These are phyloP conservation scores for Chaetomiaceae sp. DNA, from an alignment of 2,329 filamentous ascomycete species.

Conservation along the genomic window DNA sequence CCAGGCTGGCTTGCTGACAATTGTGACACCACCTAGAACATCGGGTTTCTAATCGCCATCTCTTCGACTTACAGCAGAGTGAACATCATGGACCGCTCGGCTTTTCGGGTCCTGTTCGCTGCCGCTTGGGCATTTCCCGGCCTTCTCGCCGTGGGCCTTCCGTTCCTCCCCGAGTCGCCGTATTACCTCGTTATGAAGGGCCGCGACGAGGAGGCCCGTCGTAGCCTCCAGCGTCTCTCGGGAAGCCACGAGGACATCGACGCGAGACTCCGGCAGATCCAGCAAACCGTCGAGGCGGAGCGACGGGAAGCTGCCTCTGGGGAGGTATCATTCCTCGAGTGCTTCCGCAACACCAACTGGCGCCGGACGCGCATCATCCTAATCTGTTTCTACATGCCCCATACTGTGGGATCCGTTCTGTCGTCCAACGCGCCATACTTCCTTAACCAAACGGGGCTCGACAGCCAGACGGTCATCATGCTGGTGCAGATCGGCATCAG, in stretches of 20 bases:
- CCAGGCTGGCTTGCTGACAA: no score
- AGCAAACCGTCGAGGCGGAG: background rate
- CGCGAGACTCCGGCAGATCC: background rate
- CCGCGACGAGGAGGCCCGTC: background rate
- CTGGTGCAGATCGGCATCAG: conserved; percentile 20
- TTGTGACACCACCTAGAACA: background rate
- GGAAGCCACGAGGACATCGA: background rate
- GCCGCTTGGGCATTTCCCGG: background rate
- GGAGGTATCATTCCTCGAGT: background rate
- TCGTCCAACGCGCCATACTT: conserved; percentile 27
- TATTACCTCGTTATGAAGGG: background rate
- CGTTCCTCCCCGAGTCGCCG: background rate
- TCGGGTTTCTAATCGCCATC: background rate
- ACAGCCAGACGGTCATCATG: conserved; percentile 19
- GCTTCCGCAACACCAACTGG: conserved; percentile 17
- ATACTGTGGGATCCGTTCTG: conserved; percentile 17
- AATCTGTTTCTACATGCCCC: conserved; percentile 9
- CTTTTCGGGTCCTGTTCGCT: background rate
- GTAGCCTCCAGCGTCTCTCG: background rate
- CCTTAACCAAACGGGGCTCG: conserved; percentile 22
- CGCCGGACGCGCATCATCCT: conserved; percentile 22
- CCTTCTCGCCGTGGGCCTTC: background rate
- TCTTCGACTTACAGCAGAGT: background rate
- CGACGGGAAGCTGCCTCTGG: background rate
- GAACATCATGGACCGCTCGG: background rate